Percentiles rank a stretch among this genome's conserved stretches.
Evolutionary conservation across 1,139 yeast species (phyloP).

Genomic region (Protomyces pachydermus): DNA sequence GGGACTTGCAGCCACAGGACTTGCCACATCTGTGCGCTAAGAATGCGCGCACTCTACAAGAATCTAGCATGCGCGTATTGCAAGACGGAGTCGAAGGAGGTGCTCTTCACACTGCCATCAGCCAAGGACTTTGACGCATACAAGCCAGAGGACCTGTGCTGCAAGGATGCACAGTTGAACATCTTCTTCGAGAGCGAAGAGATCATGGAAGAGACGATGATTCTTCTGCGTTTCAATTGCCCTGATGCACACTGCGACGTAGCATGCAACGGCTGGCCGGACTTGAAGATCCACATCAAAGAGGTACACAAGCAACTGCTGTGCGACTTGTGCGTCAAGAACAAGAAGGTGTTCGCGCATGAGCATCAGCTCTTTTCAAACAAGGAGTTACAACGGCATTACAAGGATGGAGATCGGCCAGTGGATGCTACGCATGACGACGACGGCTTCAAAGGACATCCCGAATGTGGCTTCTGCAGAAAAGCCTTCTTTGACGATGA

Average conservation of each 20-base stretch:
- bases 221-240: conserved; percentile 57
- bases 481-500: conserved; percentile 78
- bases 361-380: conserved; percentile 63
- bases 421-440: conserved; percentile 36
- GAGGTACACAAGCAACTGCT: conserved; percentile 51
- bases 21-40: conserved; percentile 75
- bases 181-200: conserved; percentile 38
- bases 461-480: conserved; percentile 76
- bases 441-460: conserved; percentile 82
- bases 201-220: conserved; percentile 45
- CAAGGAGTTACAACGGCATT: conserved; percentile 65
- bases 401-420: conserved; percentile 52
- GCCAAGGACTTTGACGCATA: conserved; percentile 46
- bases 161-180: conserved; percentile 37
- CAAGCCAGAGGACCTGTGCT: conserved; percentile 39
- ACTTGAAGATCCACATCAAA: conserved; percentile 61
- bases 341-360: conserved; percentile 69
- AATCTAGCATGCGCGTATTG: conserved; percentile 77
- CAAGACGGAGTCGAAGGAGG: conserved; percentile 52
- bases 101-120: conserved; percentile 56
- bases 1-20: conserved; percentile 81
- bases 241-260: conserved; percentile 47
- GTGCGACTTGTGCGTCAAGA: conserved; percentile 70
- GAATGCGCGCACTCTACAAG: conserved; percentile 75
- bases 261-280: conserved; percentile 49